phyloP scores from a whole-genome alignment of 305 asterid genomes.

The Ajuga reptans region DNA sequence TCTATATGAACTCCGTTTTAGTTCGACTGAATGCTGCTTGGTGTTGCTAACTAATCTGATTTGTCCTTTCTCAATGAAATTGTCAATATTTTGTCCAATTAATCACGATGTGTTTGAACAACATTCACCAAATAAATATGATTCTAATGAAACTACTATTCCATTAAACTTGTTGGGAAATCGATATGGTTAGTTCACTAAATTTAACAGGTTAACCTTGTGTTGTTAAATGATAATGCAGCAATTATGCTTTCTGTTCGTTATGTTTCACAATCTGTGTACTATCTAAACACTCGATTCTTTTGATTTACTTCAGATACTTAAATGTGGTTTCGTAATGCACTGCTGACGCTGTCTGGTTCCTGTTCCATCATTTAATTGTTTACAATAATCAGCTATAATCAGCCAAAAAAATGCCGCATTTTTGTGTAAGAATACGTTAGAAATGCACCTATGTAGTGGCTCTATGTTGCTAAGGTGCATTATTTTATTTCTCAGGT shows the following conservation, averaged over 20 bases:
- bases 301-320: background rate
- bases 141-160: background rate
- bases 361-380: background rate
- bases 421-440: background rate
- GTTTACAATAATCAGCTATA: constrained; percentile 1
- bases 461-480: constrained; percentile 16
- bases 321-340: background rate
- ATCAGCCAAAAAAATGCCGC: background rate
- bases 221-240: background rate
- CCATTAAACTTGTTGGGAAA: background rate
- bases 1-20: background rate
- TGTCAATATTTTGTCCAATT: background rate
- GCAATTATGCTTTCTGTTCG: background rate
- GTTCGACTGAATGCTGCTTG: background rate
- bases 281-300: background rate
- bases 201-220: background rate
- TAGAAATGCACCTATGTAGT: constrained; percentile 10
- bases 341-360: background rate
- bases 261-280: background rate
- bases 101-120: background rate
- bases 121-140: background rate
- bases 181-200: background rate
- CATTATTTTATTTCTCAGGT: constrained; percentile 45
- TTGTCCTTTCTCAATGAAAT: background rate
- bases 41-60: background rate